Conservation (phyloP, 2,329 filamentous ascomycete genomes). For the Botrytis squamosa region DNA sequence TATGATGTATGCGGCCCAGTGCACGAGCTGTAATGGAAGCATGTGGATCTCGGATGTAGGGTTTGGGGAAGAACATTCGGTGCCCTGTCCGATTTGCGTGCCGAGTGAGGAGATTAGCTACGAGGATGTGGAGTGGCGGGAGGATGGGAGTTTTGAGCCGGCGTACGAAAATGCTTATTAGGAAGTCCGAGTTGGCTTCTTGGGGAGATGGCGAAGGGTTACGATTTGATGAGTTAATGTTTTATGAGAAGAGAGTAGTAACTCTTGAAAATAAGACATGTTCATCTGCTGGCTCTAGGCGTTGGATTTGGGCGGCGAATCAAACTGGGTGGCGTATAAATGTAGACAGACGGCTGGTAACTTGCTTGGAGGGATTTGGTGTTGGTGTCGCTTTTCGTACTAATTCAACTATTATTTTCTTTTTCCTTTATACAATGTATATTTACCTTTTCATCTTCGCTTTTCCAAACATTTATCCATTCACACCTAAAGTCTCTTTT, state of each 20-base stretch:
- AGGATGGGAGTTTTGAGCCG: background rate
- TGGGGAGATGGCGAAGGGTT: background rate
- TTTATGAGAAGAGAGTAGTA: background rate
- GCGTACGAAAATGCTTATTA: background rate
- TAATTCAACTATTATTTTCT: background rate
- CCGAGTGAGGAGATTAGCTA: background rate
- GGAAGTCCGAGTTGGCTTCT: background rate
- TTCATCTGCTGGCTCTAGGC: background rate
- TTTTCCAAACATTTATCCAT: too few relatives aligned
- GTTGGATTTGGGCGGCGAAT: background rate
- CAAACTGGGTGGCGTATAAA: background rate
- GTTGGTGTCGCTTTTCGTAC: background rate
- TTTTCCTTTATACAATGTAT: background rate
- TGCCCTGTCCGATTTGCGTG: constrained; percentile 13
- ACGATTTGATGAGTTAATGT: background rate
- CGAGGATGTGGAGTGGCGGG: background rate
- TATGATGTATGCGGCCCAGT: background rate
- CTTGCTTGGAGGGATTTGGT: background rate
- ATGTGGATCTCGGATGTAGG: background rate
- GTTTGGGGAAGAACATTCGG: background rate
- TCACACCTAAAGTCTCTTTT: background rate
- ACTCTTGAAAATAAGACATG: background rate
- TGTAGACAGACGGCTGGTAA: background rate
- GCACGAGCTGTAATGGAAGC: background rate
- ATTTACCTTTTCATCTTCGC: background rate